Percentiles rank a stretch among this genome's conserved stretches.
Evolutionary conservation across 257 asterid genomes (phyloP).

Genomic region (Dorcoceras hygrometricum): DNA sequence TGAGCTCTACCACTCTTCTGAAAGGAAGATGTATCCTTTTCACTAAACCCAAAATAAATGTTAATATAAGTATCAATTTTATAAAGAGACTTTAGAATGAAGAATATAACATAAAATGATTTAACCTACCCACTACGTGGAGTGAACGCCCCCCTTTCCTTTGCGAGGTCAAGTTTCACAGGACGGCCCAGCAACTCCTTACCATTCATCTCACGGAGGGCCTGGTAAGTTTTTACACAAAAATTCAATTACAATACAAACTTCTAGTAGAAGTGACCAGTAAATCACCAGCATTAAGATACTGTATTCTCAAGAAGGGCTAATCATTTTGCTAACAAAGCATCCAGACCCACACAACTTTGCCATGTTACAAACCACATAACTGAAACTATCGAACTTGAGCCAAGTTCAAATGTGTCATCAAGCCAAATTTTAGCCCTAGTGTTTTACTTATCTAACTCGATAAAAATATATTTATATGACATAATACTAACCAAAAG

Average conservation of each 20-base stretch:
- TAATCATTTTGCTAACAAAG: not conserved
- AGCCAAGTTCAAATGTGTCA: not conserved
- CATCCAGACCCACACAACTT: not conserved
- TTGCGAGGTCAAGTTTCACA: constrained; percentile 62
- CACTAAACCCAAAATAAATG: constrained; percentile 22
- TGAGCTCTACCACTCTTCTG: constrained; percentile 45
- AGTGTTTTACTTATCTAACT: not conserved
- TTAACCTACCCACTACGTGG: constrained; percentile 54
- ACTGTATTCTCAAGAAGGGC: not conserved
- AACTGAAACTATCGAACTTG: not conserved
- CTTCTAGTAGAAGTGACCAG: not conserved
- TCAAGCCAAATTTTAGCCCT: not conserved
- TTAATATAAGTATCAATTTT: constrained; percentile 13
- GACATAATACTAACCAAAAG: too few relatives aligned
- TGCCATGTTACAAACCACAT: too few relatives aligned
- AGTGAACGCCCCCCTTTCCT: constrained; percentile 58
- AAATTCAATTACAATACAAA: constrained; percentile 11
- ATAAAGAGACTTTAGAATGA: not conserved
- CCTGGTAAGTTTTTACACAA: constrained; percentile 39
- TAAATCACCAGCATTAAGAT: not conserved
- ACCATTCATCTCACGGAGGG: constrained; percentile 59
- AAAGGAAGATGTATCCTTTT: constrained; percentile 39
- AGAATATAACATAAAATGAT: constrained; percentile 12
- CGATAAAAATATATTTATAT: too few relatives aligned
- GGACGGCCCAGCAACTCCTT: constrained; percentile 59